Evolutionary conservation across 306 rosid genomes (phyloP).

Genomic region (Ormosia emarginata): DNA sequence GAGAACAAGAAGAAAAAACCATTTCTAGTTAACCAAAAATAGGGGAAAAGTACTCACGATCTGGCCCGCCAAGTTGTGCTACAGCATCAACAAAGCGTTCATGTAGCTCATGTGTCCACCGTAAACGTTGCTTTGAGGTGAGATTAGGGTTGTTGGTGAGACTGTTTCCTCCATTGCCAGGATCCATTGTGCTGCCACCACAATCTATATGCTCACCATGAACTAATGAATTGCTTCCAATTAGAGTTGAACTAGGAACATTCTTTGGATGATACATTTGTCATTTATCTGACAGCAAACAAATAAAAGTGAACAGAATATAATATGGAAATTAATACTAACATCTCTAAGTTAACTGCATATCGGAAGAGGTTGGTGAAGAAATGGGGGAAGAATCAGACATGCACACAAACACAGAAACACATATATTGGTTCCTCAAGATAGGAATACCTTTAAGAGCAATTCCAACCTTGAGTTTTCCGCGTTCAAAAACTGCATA

Average conservation of each 20-base stretch:
- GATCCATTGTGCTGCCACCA: conserved; percentile 65
- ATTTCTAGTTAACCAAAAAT: conserved; percentile 20
- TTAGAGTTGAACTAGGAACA: conserved; percentile 51
- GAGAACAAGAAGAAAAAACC: not conserved
- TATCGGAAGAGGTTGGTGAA: not conserved
- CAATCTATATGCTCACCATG: conserved; percentile 57
- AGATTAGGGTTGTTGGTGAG: conserved; percentile 56
- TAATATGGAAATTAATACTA: conserved; percentile 17
- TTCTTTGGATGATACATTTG: conserved; percentile 62
- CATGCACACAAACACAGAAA: not conserved
- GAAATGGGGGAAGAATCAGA: not conserved
- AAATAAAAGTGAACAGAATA: conserved; percentile 14
- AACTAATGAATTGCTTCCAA: conserved; percentile 47
- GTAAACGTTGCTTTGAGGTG: conserved; percentile 80
- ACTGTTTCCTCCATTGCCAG: conserved; percentile 60
- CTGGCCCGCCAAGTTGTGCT: conserved; percentile 98
- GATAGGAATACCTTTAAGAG: conserved; percentile 1
- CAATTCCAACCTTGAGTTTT: not conserved
- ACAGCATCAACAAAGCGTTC: conserved; percentile 97
- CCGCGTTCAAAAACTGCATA: not conserved
- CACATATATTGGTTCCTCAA: not conserved
- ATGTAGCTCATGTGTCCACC: conserved; percentile 97
- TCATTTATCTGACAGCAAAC: conserved; percentile 51
- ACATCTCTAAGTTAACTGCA: conserved; percentile 7
- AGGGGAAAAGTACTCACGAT: conserved; percentile 68